Conservation (phyloP, 2,329 filamentous ascomycete species). For the Trichoderma sp. region DNA sequence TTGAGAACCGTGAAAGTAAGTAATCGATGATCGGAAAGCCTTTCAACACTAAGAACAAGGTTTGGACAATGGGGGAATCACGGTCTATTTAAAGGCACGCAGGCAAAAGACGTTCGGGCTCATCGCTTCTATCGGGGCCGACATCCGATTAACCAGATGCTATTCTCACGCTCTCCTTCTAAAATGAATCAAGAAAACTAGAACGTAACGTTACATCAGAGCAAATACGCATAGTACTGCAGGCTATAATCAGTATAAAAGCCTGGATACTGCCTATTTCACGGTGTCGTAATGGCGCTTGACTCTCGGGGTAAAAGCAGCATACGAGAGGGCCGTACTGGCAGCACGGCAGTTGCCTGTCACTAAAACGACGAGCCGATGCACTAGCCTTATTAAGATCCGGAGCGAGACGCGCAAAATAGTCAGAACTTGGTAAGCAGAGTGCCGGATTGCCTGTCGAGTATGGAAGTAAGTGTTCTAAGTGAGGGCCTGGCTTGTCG, state of each 20-base stretch:
- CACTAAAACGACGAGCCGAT: background rate
- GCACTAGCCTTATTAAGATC: background rate
- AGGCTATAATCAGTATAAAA: background rate
- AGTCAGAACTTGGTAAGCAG: constrained; percentile 11
- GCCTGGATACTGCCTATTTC: background rate
- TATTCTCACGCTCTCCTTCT: background rate
- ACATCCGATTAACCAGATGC: background rate
- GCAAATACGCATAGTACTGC: background rate
- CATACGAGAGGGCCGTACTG: background rate
- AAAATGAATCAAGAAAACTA: background rate
- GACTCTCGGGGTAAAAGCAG: background rate
- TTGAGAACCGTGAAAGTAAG: no score
- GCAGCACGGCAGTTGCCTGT: background rate
- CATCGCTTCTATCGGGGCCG: background rate
- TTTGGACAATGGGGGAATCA: background rate
- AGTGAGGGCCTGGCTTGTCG: background rate
- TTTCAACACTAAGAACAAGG: background rate
- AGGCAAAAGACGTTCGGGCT: background rate
- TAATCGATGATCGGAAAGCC: background rate
- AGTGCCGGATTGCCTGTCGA: background rate
- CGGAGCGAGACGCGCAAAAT: background rate
- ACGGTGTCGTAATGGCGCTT: background rate
- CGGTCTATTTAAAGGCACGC: background rate
- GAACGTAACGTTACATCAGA: background rate
- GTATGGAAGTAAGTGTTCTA: background rate